Evolutionary conservation across 495 filamentous ascomycete species (phyloP), one percentile per base, ranked within the genome.

Genomic region (Trichocladium uniseriatum): DNA sequence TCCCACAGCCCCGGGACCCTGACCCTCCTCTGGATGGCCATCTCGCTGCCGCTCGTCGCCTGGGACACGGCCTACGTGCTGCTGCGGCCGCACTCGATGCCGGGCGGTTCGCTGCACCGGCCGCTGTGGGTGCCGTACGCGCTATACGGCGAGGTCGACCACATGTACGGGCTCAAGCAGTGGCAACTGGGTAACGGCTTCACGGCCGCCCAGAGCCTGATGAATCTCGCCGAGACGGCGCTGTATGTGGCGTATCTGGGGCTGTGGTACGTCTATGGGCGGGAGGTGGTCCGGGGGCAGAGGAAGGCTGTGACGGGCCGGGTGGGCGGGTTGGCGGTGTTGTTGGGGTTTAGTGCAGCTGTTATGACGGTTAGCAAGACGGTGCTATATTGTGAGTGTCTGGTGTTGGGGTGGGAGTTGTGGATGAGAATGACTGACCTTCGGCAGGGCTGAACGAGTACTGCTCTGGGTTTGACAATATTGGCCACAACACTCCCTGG

Each of bases 281-380:
- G 79, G 76, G 53, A 31, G 38, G 52, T 14, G 60, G 62, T 6
- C 53, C 15, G 20, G 57, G 35, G 58, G 60, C 68, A 57, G 51
- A 63, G 63, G 2, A 49, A 67, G 24, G 58, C 66, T 20, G 64
- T 89, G 6, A 63, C 66, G 28, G 86, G 86, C 0, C 65, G 72
- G 13, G 66, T 54, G 39, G 88, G 79, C 3, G 84, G 75, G 0
- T 55, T 73, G 40, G 84, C 87, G 2, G 73, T 83, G 31, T 51
- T 95, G 46, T 55, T 86, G 19, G 86, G 75, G 5, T 91, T 83
- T 53, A 72, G 74, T 27, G 76, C 81, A 1, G 80, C 80, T 6
- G 71, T 89, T 3, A 85, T 92, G 84, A 95, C 91, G 2, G 57
- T 92, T 1, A 83, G 81, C 66, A 95, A 95, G 79, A 95, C 90